Percentiles rank a stretch among this genome's conserved stretches.
Conservation (phyloP, 2,329 filamentous ascomycete species). For the Ascocoryne sarcoides region DNA sequence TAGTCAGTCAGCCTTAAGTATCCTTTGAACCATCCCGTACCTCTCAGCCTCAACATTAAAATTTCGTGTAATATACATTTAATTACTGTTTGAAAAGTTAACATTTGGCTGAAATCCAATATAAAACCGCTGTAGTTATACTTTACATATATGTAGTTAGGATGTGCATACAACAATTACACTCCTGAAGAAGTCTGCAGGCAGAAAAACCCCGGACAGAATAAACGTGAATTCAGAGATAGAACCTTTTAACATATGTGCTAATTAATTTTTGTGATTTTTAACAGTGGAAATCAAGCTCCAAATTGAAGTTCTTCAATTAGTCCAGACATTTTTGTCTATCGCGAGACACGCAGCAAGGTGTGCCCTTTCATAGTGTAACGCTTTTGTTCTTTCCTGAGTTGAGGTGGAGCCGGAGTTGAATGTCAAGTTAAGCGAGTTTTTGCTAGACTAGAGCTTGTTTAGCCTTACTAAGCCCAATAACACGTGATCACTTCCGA, state of each 20-base stretch:
- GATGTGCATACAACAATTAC: background rate
- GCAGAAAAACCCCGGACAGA: background rate
- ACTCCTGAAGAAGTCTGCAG: background rate
- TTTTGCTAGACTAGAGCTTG: background rate
- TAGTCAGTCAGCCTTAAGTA: background rate
- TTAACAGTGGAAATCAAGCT: too few relatives aligned
- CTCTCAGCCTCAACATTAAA: background rate
- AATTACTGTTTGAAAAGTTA: background rate
- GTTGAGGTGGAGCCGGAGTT: background rate
- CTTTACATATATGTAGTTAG: background rate
- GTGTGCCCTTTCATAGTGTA: background rate
- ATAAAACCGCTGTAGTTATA: too few relatives aligned
- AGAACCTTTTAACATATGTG: too few relatives aligned
- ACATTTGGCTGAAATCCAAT: too few relatives aligned
- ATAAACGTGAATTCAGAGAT: background rate
- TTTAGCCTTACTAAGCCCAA: background rate
- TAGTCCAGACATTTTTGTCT: background rate
- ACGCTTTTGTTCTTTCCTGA: background rate
- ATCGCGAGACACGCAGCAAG: background rate
- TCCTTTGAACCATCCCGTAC: background rate
- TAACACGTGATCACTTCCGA: background rate
- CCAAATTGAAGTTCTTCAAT: too few relatives aligned
- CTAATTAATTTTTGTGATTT: too few relatives aligned
- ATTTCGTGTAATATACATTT: background rate
- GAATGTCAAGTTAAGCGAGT: background rate